phyloP scores from a whole-genome alignment of 2,329 filamentous ascomycete genomes.

The Teratosphaeria pseudoeucalypti region DNA sequence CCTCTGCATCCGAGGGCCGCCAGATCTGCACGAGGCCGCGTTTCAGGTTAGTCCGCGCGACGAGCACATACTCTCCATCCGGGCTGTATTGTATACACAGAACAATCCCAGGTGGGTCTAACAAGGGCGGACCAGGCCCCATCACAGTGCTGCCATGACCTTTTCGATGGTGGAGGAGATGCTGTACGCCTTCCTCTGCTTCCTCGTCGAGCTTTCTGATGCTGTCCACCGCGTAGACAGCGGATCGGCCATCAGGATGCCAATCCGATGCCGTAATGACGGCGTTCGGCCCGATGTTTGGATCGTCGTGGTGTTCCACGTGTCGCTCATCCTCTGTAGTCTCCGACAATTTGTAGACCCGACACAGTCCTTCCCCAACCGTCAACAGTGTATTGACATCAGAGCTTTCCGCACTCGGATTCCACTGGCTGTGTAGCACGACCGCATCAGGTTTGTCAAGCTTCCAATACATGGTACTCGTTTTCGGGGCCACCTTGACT shows the following conservation, averaged over 20 bases:
- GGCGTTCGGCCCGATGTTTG: slow-evolving; percentile 15
- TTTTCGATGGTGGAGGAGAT: slow-evolving; percentile 17
- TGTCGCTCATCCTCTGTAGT: slow-evolving; percentile 11
- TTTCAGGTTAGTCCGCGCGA: slow-evolving; percentile 19
- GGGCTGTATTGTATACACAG: slow-evolving; percentile 22
- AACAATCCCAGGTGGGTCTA: slow-evolving; percentile 20
- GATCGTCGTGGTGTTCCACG: slow-evolving; percentile 18
- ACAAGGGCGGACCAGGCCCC: slow-evolving; percentile 11
- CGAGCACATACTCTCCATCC: slow-evolving; percentile 20
- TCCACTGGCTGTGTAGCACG: slow-evolving; percentile 22
- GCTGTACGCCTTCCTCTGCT: slow-evolving; percentile 9
- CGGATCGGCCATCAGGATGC: slow-evolving; percentile 24
- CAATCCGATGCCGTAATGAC: slow-evolving; percentile 25
- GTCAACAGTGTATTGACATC: slow-evolving; percentile 20
- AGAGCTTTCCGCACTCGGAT: slow-evolving; percentile 12
- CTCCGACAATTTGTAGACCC: slow-evolving; percentile 23
- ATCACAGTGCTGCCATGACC: slow-evolving; percentile 12
- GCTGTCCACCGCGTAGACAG: slow-evolving; percentile 20
- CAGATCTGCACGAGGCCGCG: slow-evolving; percentile 24
- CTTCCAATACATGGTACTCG: slow-evolving; percentile 24
- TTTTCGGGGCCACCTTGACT: slow-evolving; percentile 21
- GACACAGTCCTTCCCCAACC: slow-evolving; percentile 24
- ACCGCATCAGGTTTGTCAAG: slow-evolving; percentile 21
- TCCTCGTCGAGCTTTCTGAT: slow-evolving; percentile 12
- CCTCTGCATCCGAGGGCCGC: slow-evolving; percentile 8